Evolutionary conservation across 805 yeast genomes (phyloP).

Genomic region (Cyberlindnera petersonii): DNA sequence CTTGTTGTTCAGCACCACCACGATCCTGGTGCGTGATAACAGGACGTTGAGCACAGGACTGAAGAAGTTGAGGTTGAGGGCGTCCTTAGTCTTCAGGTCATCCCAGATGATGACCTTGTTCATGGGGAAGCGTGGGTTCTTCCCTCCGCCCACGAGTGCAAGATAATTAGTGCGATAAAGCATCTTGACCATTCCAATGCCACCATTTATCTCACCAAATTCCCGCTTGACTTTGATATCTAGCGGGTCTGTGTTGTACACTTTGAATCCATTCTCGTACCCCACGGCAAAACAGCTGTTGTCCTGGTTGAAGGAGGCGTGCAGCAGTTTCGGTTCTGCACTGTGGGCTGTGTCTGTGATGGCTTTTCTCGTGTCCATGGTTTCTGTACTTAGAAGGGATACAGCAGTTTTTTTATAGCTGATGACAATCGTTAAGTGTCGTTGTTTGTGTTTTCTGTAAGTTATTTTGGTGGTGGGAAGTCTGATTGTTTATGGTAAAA

Average conservation of each 20-base stretch:
- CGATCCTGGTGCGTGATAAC: conserved; percentile 69
- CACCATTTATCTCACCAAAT: conserved; percentile 41
- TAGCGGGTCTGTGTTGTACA: conserved; percentile 85
- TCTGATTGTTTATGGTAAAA: no score
- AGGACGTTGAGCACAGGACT: conserved; percentile 71
- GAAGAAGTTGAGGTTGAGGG: conserved; percentile 70
- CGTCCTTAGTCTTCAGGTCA: conserved; percentile 73
- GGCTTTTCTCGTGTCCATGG: conserved; percentile 26
- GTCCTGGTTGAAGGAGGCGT: conserved; percentile 70
- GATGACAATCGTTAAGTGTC: no score
- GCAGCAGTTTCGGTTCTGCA: conserved; percentile 16
- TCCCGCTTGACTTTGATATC: conserved; percentile 65
- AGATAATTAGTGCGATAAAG: conserved; percentile 87
- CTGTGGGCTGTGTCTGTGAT: conserved; percentile 14
- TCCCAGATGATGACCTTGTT: conserved; percentile 90
- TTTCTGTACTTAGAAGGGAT: no score
- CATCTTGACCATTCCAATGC: conserved; percentile 78
- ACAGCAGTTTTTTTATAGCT: no score
- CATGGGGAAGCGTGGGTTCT: conserved; percentile 68
- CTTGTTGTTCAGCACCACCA: conserved; percentile 64
- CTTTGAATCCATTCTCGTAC: conserved; percentile 75
- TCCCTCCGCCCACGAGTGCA: conserved; percentile 88
- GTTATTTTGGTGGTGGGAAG: not conserved
- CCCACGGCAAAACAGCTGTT: conserved; percentile 86
- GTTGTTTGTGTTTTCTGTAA: no score